Evolutionary conservation across 1,284 basidiomycete species (phyloP).

Genomic region (Ustilago nuda): DNA sequence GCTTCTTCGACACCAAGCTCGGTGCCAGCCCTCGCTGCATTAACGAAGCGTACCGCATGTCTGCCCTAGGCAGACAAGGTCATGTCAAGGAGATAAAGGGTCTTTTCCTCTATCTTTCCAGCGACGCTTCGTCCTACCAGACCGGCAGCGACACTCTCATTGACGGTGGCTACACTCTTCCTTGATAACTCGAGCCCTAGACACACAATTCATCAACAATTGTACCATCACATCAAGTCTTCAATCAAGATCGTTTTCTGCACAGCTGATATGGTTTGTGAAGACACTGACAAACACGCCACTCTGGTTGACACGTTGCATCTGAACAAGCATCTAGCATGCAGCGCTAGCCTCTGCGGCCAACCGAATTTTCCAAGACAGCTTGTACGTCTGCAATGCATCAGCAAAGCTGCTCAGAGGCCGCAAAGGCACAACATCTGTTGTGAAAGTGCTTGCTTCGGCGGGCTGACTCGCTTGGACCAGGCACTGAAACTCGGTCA

Average conservation of each 20-base stretch:
- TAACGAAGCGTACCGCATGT: slow-evolving; percentile 56
- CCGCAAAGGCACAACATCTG: background rate
- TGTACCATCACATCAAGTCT: background rate
- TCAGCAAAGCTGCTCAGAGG: slow-evolving; percentile 57
- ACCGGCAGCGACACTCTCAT: slow-evolving; percentile 58
- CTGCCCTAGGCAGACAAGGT: slow-evolving; percentile 61
- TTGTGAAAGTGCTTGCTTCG: background rate
- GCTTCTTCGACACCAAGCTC: slow-evolving; percentile 66
- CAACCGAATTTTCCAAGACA: slow-evolving; percentile 63
- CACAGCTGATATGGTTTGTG: background rate
- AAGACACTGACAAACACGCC: background rate
- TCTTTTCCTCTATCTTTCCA: slow-evolving; percentile 60
- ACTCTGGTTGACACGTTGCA: no score
- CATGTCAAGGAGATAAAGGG: slow-evolving; percentile 67
- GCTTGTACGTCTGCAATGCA: slow-evolving; percentile 62
- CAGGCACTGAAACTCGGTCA: slow-evolving; percentile 31
- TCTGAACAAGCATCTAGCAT: background rate
- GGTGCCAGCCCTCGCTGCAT: slow-evolving; percentile 52
- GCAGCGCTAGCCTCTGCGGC: slow-evolving; percentile 45
- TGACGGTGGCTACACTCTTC: slow-evolving; percentile 62
- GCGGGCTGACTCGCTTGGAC: slow-evolving; percentile 8
- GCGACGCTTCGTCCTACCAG: slow-evolving; percentile 52
- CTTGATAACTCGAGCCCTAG: background rate
- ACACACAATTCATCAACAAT: background rate
- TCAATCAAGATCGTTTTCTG: background rate